A percentile compares a stretch with the other conserved stretches of the same genome.
Conservation (phyloP, 768 basidiomycete species). For the Arthromyces matolae region DNA sequence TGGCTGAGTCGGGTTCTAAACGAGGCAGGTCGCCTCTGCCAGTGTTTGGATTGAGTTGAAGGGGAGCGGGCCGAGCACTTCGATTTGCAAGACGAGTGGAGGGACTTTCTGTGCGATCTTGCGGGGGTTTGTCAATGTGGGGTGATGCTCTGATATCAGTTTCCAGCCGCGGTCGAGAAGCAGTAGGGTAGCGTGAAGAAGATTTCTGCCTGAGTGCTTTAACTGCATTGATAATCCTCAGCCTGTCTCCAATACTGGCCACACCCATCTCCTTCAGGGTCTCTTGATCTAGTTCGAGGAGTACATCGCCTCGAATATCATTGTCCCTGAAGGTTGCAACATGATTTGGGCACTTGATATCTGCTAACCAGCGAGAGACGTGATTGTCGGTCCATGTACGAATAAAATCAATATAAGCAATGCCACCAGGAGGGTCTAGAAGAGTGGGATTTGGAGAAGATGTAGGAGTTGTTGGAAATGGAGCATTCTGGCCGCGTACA, state of each 20-base stretch:
- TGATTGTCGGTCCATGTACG: conserved; percentile 70
- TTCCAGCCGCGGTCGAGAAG: conserved; percentile 13
- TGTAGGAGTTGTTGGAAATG: conserved; percentile 40
- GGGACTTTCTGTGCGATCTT: conserved; percentile 21
- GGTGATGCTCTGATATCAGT: conserved; percentile 1
- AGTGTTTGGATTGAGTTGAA: conserved; percentile 61
- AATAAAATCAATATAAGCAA: conserved; percentile 60
- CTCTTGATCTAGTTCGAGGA: conserved; percentile 86
- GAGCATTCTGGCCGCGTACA: conserved; percentile 39
- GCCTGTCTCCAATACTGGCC: conserved; percentile 83
- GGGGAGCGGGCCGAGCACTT: conserved; percentile 70
- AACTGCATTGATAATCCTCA: conserved; percentile 83
- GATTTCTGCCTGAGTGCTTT: conserved; percentile 69
- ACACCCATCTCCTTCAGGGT: conserved; percentile 91
- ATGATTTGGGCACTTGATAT: conserved; percentile 71
- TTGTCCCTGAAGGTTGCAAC: conserved; percentile 71
- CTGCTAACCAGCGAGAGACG: conserved; percentile 73
- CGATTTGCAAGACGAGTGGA: conserved; percentile 33
- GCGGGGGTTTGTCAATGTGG: conserved; percentile 5
- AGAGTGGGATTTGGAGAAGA: conserved; percentile 23
- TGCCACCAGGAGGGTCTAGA: conserved; percentile 56
- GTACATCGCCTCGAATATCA: conserved; percentile 89
- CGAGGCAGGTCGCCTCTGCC: conserved; percentile 65
- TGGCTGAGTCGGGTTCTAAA: conserved; percentile 62
- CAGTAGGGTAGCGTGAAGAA: conserved; percentile 21